A percentile compares a stretch with the other conserved stretches of the same genome.
Evolutionary conservation across 2,329 filamentous ascomycete species (phyloP).

Genomic region (Metarhizium album): DNA sequence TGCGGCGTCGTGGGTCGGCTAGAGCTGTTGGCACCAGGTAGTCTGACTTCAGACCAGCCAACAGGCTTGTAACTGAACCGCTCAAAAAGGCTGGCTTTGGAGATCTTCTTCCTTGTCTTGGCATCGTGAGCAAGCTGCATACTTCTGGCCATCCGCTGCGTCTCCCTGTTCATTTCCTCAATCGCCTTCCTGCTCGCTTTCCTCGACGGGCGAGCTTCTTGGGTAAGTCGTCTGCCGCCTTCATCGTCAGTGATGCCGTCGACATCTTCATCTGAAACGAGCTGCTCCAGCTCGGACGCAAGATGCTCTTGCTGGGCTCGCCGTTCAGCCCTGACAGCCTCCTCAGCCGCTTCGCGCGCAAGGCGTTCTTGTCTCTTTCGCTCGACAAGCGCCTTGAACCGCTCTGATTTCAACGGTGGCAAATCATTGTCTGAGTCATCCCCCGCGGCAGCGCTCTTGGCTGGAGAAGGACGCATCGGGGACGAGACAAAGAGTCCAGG

Average conservation of each 20-base stretch:
- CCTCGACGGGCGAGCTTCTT: constrained; percentile 57
- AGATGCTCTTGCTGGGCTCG: constrained; percentile 24
- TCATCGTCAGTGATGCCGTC: constrained; percentile 52
- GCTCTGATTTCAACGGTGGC: constrained; percentile 38
- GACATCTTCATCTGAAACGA: constrained; percentile 27
- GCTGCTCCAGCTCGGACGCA: constrained; percentile 24
- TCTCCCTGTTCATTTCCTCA: constrained; percentile 91
- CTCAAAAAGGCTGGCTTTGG: constrained; percentile 71
- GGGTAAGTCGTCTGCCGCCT: constrained; percentile 54
- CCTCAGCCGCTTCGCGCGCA: constrained; percentile 52
- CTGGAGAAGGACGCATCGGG: constrained; percentile 27
- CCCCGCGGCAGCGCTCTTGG: constrained; percentile 20
- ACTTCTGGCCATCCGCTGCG: constrained; percentile 78
- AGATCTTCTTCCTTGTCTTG: constrained; percentile 83
- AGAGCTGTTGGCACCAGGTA: constrained; percentile 39
- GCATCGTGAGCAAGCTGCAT: constrained; percentile 87
- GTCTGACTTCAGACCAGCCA: constrained; percentile 17
- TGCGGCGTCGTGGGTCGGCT: constrained; percentile 41
- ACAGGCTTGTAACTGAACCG: constrained; percentile 63
- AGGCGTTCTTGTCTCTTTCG: constrained; percentile 62
- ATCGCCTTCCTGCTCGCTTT: constrained; percentile 92
- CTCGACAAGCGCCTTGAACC: constrained; percentile 62
- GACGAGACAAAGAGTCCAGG: constrained; percentile 48
- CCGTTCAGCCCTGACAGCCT: constrained; percentile 35
- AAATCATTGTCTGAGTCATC: constrained; percentile 36